A percentile compares a stretch with the other conserved stretches of the same genome.
phyloP scores from a whole-genome alignment of 176 grass and related monocot genomes.

The Carex pumila region DNA sequence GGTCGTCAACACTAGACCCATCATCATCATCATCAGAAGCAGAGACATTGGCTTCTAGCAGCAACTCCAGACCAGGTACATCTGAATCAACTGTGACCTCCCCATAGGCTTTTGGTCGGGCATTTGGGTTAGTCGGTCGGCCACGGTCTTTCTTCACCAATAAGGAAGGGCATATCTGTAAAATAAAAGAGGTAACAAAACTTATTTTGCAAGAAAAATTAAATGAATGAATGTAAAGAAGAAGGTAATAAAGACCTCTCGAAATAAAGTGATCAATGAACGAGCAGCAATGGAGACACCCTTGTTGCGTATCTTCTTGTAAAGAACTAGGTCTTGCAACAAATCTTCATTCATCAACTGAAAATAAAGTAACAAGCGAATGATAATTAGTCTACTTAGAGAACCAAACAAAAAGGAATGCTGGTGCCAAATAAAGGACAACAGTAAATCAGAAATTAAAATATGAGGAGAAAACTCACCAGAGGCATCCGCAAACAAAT shows the following conservation, averaged over 20 bases:
- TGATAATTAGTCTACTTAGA: not conserved
- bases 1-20: constrained; percentile 30
- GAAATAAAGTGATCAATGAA: constrained; percentile 79
- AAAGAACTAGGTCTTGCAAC: constrained; percentile 89
- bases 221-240: not conserved
- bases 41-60: constrained; percentile 36
- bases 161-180: constrained; percentile 90
- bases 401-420: not conserved
- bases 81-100: constrained; percentile 56
- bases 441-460: not conserved
- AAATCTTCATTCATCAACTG: constrained; percentile 98
- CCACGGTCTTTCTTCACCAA: constrained; percentile 95
- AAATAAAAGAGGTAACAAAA: constrained; percentile 15
- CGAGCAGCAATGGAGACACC: constrained; percentile 93
- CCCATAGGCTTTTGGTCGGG: constrained; percentile 83
- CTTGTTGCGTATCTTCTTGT: constrained; percentile 97
- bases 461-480: constrained; percentile 41
- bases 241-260: constrained; percentile 48
- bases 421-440: not conserved
- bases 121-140: constrained; percentile 67
- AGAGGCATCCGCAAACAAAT: constrained; percentile 90
- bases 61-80: constrained; percentile 67
- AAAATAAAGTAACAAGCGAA: constrained; percentile 2
- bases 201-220: constrained; percentile 10
- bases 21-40: constrained; percentile 29